Conservation (phyloP, 2,329 filamentous ascomycete species). For the Fusarium marasasianum region DNA sequence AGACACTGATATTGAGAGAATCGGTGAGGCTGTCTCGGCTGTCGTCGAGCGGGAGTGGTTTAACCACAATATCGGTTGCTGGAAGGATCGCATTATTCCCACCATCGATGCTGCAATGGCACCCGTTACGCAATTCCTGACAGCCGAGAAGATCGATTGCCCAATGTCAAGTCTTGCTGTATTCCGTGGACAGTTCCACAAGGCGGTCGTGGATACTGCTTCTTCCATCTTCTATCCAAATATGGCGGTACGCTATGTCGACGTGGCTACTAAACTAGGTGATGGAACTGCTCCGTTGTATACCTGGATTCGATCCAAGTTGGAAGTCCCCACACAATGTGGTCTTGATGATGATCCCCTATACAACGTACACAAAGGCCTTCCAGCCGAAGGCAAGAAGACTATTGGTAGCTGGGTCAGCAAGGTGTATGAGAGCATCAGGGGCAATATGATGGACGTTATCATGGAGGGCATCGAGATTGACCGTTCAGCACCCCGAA, state of each 20-base stretch:
- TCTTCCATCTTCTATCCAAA: slow-evolving; percentile 43
- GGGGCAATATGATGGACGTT: slow-evolving; percentile 41
- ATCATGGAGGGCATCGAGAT: slow-evolving; percentile 40
- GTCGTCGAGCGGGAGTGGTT: slow-evolving; percentile 41
- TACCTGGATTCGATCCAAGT: slow-evolving; percentile 42
- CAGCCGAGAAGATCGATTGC: slow-evolving; percentile 31
- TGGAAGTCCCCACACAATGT: slow-evolving; percentile 44
- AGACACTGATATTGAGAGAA: not conserved
- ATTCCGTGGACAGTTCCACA: slow-evolving; percentile 36
- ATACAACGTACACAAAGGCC: slow-evolving; percentile 35
- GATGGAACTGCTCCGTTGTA: slow-evolving; percentile 46
- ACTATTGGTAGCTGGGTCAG: slow-evolving; percentile 48
- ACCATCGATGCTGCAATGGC: slow-evolving; percentile 43
- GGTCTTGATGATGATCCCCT: slow-evolving; percentile 47
- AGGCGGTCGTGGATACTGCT: slow-evolving; percentile 28
- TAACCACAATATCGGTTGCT: slow-evolving; percentile 40
- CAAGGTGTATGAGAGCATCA: slow-evolving; percentile 46
- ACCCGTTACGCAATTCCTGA: slow-evolving; percentile 42
- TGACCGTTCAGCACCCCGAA: slow-evolving; percentile 28
- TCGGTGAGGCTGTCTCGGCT: slow-evolving; percentile 12
- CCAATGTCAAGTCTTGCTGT: slow-evolving; percentile 37
- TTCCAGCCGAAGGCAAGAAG: slow-evolving; percentile 40
- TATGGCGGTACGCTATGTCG: slow-evolving; percentile 28
- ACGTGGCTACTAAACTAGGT: slow-evolving; percentile 43
- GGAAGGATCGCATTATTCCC: slow-evolving; percentile 43